Evolutionary conservation across 148 eudicot species (phyloP).

Genomic region (Fallopia convolvulus): DNA sequence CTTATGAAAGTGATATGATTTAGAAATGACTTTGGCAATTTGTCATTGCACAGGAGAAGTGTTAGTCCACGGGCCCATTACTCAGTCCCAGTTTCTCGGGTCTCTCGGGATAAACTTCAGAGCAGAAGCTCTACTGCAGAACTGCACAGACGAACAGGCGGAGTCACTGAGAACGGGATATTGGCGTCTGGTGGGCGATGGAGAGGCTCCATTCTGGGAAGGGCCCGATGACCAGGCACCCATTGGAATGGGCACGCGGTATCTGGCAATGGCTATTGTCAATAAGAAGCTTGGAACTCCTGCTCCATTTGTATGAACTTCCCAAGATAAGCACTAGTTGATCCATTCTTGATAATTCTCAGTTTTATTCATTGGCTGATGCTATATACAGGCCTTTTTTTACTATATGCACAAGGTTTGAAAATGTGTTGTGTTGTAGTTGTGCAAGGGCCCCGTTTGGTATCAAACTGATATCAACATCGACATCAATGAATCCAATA

Average conservation of each 20-base stretch:
- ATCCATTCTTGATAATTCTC: too few species aligned
- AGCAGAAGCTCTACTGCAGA: conserved; percentile 62
- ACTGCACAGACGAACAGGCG: conserved; percentile 80
- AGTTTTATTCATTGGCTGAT: too few species aligned
- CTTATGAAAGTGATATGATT: not conserved
- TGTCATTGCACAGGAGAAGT: conserved; percentile 55
- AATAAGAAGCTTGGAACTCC: conserved; percentile 86
- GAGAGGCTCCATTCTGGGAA: conserved; percentile 98
- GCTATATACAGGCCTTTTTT: too few species aligned
- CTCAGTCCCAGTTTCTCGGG: conserved; percentile 86
- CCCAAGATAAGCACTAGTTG: not conserved
- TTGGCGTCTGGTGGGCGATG: conserved; percentile 95
- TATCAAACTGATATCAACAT: too few species aligned
- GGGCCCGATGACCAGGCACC: conserved; percentile 82
- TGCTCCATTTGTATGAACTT: conserved; percentile 46
- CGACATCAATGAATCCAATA: too few species aligned
- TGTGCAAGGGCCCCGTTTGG: too few species aligned
- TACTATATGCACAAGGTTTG: too few species aligned
- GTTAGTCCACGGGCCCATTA: conserved; percentile 75
- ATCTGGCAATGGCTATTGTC: conserved; percentile 83
- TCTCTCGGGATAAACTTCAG: conserved; percentile 87
- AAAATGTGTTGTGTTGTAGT: too few species aligned
- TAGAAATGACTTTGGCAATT: not conserved
- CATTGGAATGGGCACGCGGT: conserved; percentile 88
- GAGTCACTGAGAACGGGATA: conserved; percentile 73